Evolutionary conservation across 352 stramenopile species (phyloP), one percentile per base, ranked within the genome.

Genomic region (Pythium aquatile): DNA sequence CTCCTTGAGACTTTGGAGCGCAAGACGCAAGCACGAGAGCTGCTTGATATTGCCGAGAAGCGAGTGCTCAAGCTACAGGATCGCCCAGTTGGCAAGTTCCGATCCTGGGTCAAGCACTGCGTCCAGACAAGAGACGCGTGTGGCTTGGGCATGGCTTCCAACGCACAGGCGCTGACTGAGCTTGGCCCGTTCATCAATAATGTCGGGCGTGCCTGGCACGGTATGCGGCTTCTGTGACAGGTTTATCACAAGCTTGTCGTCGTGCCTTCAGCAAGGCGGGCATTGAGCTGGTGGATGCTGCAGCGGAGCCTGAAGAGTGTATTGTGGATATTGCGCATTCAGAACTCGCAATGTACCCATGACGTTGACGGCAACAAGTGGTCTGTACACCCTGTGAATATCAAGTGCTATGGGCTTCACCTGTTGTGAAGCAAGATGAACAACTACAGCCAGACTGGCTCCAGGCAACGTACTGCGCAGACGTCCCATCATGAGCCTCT

Each of bases 41-140:
- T 67, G 37, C 44, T 67, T 29, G 61, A 61, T 35, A 26, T 67
- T 46, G 61, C 61, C 26, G 61, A 67, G 39, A 67, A 67, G 61
- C 61, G 61, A 1, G 30, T 67, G 61, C 53, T 67, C 35, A 67
- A 67, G 61, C 29, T 67, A 24, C 40, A 67, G 40, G 29, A 49
- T 11, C 61, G 61, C 13, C 52, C 61, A 30, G 48, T 51, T 16
- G 58, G 51, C 58, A 47, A 49, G 47, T 67, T 67, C 24, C 61
- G 42, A 20, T n/a, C 26, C 17, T 67, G 61, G 61, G 51, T 61
- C 51, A 51, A 67, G 52, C 51, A 55, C 35, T 67, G 61, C 53
- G 29, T 53, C 5, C 14, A 24, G 2, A 55, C 51, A 14, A 52
- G 61, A 35, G 46, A 61, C 5, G 52, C 33, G 7, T 54, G 47